Base-by-base conservation (phyloP, 2,329 filamentous ascomycete genomes). In the Fusarium lyarnte region DNA sequence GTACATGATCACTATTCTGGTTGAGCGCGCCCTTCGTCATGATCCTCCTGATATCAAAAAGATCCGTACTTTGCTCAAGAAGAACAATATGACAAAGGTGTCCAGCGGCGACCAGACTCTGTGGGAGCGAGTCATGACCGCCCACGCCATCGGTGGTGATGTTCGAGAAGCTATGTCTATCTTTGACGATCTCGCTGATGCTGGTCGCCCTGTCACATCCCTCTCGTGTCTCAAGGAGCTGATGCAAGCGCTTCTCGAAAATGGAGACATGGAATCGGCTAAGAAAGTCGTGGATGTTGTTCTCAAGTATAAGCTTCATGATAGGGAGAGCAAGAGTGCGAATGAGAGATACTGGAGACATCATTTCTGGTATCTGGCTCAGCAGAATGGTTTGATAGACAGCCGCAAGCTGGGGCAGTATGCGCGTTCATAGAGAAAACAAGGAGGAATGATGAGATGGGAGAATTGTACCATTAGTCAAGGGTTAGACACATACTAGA, bases 1-100 rank as follows among this genome's bases (percentile, higher is more conserved):
- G 3, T 87, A 94, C 74, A 92, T 94, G 76, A 93, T 93, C 83
- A 95, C 93, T 29, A 92, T 91, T 76, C 87, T 96, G 25, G 84
- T 93, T 49, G 88, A 91, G 49, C 86, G 92, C 78, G 91, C 91
- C 78, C 92, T 95, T 78, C 76, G 84, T 13, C 86, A 85, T 55
- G 69, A 82, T 3, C 88, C 89, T 5, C 89, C 91, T 0, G 86
- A 92, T 73, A 82, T 93, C 35, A 80, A 82, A 4, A 87, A 88
- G 19, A 86, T 93, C n/a, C 86, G 89, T 41, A 78, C 80, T 1
- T 83, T 95, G 7, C 88, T 94, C 25, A 81, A 84, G 27, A 88
- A 92, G 77, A 84, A 85, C 65, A 81, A 88, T 29, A 82, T 87
- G 69, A 71, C 61, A 5, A 73, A 62, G 64, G 75, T 81, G 52